phyloP scores from a whole-genome alignment of 768 basidiomycete genomes.

The Macrocybe gigantea region DNA sequence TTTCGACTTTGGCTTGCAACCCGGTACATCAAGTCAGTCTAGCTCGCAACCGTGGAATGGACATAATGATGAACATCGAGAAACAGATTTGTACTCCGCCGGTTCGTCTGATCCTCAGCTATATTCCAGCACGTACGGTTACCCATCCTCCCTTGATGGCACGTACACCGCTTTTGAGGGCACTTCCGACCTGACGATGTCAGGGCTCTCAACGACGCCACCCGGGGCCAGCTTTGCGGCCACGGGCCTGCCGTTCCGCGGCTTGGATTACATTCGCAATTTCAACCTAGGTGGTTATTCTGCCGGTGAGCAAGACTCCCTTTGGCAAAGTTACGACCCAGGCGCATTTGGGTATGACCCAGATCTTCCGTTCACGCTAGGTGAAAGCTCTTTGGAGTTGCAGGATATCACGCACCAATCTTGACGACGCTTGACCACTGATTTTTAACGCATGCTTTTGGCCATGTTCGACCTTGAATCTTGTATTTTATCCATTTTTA shows the following conservation, averaged over 20 bases:
- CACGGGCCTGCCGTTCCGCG: slow-evolving; percentile 76
- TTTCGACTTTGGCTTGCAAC: slow-evolving; percentile 44
- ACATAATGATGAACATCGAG: slow-evolving; percentile 28
- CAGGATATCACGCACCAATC: slow-evolving; percentile 25
- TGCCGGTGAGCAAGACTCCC: slow-evolving; percentile 40
- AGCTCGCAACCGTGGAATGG: slow-evolving; percentile 42
- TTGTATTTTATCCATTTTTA: too few relatives aligned
- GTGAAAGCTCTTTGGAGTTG: slow-evolving; percentile 33
- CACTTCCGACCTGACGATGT: slow-evolving; percentile 31
- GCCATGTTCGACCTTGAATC: too few relatives aligned
- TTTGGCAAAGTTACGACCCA: slow-evolving; percentile 66
- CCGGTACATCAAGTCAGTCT: slow-evolving; percentile 30
- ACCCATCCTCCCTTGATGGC: slow-evolving; percentile 34
- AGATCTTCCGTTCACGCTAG: slow-evolving; percentile 66
- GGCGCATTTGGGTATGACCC: slow-evolving; percentile 73
- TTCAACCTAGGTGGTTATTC: slow-evolving; percentile 53
- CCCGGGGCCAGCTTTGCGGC: slow-evolving; percentile 62
- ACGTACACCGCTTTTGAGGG: slow-evolving; percentile 32
- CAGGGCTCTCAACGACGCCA: slow-evolving; percentile 50
- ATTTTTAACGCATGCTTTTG: too few relatives aligned
- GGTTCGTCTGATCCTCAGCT: slow-evolving; percentile 35
- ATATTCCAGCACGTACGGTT: slow-evolving; percentile 41
- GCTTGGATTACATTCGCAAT: slow-evolving; percentile 79
- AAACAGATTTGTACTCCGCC: slow-evolving; percentile 39
- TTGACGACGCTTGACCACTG: background rate